A percentile compares a stretch with the other conserved stretches of the same genome.
Conservation (phyloP, 495 filamentous ascomycete genomes). For the Cladorrhinum samala region DNA sequence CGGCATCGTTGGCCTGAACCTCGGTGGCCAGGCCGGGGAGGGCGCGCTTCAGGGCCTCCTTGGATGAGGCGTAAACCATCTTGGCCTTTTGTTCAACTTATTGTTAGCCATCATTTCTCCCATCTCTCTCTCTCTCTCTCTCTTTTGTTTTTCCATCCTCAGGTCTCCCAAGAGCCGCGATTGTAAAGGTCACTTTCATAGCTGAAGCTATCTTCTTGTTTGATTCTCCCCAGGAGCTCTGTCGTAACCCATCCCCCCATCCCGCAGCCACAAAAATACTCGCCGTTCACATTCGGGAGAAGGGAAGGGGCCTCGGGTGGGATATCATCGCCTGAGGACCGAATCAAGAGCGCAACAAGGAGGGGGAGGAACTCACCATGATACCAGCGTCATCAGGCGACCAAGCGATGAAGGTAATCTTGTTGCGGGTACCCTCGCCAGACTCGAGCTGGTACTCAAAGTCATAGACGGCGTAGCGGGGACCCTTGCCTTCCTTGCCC, state of each 20-base stretch:
- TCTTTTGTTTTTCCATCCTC: too few species aligned
- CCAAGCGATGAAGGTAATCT: slow-evolving; percentile 95
- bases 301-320: too few species aligned
- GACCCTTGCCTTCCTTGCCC: slow-evolving; percentile 62
- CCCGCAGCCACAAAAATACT: too few species aligned
- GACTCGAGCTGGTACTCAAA: slow-evolving; percentile 74
- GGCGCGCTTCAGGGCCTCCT: slow-evolving; percentile 82
- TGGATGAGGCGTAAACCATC: slow-evolving; percentile 97
- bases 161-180: too few species aligned
- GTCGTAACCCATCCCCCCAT: too few species aligned
- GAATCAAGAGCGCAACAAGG: neutral
- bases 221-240: too few species aligned
- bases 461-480: slow-evolving; percentile 88
- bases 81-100: slow-evolving; percentile 49
- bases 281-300: too few species aligned
- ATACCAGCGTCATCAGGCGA: slow-evolving; percentile 77
- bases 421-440: slow-evolving; percentile 83
- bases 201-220: too few species aligned
- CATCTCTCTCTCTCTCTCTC: too few species aligned
- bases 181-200: too few species aligned
- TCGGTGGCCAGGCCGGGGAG: slow-evolving; percentile 73
- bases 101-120: too few species aligned
- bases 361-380: slow-evolving; percentile 54
- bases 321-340: too few species aligned
- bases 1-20: slow-evolving; percentile 87